Base-by-base conservation (phyloP, 2,329 filamentous ascomycete species). In the Pseudogymnoascus sp. region DNA sequence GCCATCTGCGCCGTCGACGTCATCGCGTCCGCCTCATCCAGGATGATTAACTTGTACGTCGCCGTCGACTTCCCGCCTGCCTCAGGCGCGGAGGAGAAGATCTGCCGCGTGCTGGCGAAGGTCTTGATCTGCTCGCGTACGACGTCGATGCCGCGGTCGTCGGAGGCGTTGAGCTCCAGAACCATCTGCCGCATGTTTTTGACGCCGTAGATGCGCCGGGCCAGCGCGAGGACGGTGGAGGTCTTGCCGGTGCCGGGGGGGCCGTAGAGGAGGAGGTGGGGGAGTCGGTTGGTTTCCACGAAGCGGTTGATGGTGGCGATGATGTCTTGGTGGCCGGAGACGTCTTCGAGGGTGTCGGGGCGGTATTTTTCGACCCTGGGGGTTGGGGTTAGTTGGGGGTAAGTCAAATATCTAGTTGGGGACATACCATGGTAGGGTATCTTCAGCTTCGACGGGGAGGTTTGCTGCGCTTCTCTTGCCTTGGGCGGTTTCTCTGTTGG, bases 11-110 rank as follows among this genome's bases (percentile, higher is more conserved):
- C 94, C 0, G 93, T 95, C 61, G 91, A 89, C n/a, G 94, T 99
- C 94, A 99, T 99, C 61, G 94, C 94, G 74, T 99, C 94, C n/a
- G 94, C 94, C 79, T 99, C 94, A 75, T 99, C 94, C 4, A 99
- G 84, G 62, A 99, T 91, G 72, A 99, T 97, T 68, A 99, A 85
- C 79, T 99, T 99, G 80, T 89, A 99, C 3, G 84, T 84, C 0
- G 90, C 91, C 25, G 93, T 76, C 4, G 77, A 76, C 5, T 78
- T 76, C 11, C 75, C 74, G 33, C 77, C 71, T 22, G 73, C 64
- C 76, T 80, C 79, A 42, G 83, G 79, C n/a, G 84, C 85, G 72
- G 83, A 77, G 12, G 78, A 81, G 78, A 99, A 99, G 70, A 99
- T 99, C 73, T 99, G 94, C 76, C 96, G 97, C 6, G 94, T 99